These are phyloP conservation scores for Penicillium daleae DNA, from an alignment of 495 filamentous ascomycete species.

Conservation along the genomic window DNA sequence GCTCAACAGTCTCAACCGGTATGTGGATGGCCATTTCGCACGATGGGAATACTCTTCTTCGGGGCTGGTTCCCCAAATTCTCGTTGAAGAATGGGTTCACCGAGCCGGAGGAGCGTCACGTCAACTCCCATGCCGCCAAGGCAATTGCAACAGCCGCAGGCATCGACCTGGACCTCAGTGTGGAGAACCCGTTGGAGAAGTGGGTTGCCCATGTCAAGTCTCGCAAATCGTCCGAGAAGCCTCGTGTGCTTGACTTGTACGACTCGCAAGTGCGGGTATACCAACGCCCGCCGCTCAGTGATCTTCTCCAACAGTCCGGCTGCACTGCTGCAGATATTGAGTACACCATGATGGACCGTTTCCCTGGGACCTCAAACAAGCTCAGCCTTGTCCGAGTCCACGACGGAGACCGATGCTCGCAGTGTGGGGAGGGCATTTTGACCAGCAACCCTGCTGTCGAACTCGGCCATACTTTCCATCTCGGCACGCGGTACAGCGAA, in stretches of 20 bases:
- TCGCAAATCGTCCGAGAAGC: slow-evolving; percentile 24
- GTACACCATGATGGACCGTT: slow-evolving; percentile 46
- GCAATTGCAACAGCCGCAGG: slow-evolving; percentile 54
- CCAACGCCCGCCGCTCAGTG: slow-evolving; percentile 48
- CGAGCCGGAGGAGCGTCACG: slow-evolving; percentile 50
- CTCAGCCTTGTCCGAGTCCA: slow-evolving; percentile 65
- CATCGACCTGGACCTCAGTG: slow-evolving; percentile 71
- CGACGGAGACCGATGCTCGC: slow-evolving; percentile 71
- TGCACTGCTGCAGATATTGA: slow-evolving; percentile 39
- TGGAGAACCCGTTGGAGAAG: slow-evolving; percentile 62
- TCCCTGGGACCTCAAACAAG: slow-evolving; percentile 42
- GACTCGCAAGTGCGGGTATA: slow-evolving; percentile 51
- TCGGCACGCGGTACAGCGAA: slow-evolving; percentile 84
- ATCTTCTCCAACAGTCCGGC: slow-evolving; percentile 37
- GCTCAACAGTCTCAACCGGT: slow-evolving; percentile 42
- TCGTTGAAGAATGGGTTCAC: slow-evolving; percentile 37
- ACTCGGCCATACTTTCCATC: slow-evolving; percentile 92
- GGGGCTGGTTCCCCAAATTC: slow-evolving; percentile 64
- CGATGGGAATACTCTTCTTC: slow-evolving; percentile 66
- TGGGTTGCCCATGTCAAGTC: slow-evolving; percentile 55
- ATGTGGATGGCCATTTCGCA: slow-evolving; percentile 72
- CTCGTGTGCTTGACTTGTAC: slow-evolving; percentile 46
- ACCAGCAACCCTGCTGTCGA: slow-evolving; percentile 76
- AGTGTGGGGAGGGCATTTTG: slow-evolving; percentile 67
- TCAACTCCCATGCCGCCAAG: slow-evolving; percentile 76